Conservation (phyloP, 2,329 filamentous ascomycete genomes). For the Trichophyton mentagrophytes region DNA sequence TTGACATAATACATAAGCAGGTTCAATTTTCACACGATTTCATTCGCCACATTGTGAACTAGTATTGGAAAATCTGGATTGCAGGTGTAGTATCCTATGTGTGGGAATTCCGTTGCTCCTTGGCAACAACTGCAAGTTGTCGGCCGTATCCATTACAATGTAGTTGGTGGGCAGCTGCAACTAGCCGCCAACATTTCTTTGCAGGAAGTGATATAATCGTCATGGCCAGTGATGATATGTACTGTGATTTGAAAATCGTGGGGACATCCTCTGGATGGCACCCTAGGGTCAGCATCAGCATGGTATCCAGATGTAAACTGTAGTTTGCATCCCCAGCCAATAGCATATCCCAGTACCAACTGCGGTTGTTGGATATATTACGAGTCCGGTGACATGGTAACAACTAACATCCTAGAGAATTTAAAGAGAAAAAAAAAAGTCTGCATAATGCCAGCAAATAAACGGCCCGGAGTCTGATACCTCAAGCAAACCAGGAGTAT, state of each 20-base stretch:
- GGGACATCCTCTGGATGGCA: neutral
- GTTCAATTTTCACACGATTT: neutral
- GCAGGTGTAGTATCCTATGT: neutral
- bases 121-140: neutral
- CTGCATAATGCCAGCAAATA: neutral
- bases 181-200: neutral
- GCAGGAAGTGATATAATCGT: neutral
- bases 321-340: neutral
- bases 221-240: neutral
- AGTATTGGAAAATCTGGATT: neutral
- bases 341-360: neutral
- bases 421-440: neutral
- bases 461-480: neutral
- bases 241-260: neutral
- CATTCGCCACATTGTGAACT: too few species aligned
- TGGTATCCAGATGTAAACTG: neutral
- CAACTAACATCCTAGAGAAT: neutral
- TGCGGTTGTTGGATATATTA: neutral
- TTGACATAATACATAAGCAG: neutral
- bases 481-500: neutral
- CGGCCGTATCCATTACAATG: neutral
- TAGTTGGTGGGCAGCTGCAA: neutral
- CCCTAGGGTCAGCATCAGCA: neutral
- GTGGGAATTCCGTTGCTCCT: neutral
- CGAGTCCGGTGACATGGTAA: neutral